These are phyloP conservation scores for Protomyces lactucae-debilis DNA, from an alignment of 1,139 yeast genomes.

Conservation along the genomic window DNA sequence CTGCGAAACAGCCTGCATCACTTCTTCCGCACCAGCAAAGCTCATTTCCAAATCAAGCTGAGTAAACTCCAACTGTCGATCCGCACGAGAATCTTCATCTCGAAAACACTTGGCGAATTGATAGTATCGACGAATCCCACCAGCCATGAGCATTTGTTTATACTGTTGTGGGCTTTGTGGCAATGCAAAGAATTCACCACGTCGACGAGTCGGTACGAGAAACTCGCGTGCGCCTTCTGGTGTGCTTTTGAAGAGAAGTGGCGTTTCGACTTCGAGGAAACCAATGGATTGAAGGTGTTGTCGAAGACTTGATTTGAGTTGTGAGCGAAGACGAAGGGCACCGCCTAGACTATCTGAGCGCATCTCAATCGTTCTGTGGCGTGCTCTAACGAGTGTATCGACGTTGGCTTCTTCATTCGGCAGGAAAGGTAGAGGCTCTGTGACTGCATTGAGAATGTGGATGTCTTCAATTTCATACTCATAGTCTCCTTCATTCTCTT, in stretches of 20 bases:
- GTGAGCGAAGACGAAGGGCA: slow-evolving; percentile 57
- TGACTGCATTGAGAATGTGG: slow-evolving; percentile 59
- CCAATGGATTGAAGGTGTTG: slow-evolving; percentile 44
- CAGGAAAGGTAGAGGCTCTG: slow-evolving; percentile 58
- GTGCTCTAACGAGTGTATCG: slow-evolving; percentile 58
- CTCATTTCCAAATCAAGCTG: slow-evolving; percentile 94
- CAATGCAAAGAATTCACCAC: slow-evolving; percentile 66
- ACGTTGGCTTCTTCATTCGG: slow-evolving; percentile 46
- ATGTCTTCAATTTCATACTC: slow-evolving; percentile 55
- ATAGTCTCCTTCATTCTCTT: slow-evolving; percentile 38
- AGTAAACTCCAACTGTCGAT: slow-evolving; percentile 96
- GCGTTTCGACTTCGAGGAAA: slow-evolving; percentile 88
- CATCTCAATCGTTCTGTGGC: slow-evolving; percentile 71
- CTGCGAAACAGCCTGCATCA: slow-evolving; percentile 59
- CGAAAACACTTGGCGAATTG: slow-evolving; percentile 92
- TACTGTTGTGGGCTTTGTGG: slow-evolving; percentile 98
- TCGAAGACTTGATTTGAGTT: slow-evolving; percentile 55
- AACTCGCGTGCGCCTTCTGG: slow-evolving; percentile 99
- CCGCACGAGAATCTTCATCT: slow-evolving; percentile 91
- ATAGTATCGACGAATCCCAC: slow-evolving; percentile 79
- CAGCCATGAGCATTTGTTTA: slow-evolving; percentile 88
- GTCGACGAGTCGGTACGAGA: slow-evolving; percentile 77
- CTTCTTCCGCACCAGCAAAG: slow-evolving; percentile 65
- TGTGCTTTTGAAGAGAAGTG: slow-evolving; percentile 84
- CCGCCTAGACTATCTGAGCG: slow-evolving; percentile 48